These are phyloP conservation scores for Lyophyllum atratum DNA, from an alignment of 768 basidiomycete species.

Conservation along the genomic window DNA sequence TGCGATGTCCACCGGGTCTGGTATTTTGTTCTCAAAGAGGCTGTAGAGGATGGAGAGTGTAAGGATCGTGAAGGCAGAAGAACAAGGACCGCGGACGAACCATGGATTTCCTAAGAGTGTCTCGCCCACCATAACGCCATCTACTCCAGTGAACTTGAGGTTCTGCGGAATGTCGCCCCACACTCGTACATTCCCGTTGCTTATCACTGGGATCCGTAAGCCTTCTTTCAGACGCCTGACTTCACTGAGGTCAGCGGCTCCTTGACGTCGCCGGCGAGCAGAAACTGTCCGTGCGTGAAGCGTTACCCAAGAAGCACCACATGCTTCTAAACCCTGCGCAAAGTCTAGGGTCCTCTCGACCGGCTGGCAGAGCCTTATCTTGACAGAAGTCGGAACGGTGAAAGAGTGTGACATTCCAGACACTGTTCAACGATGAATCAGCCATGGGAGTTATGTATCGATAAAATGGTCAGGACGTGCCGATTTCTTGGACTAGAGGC, in stretches of 20 bases:
- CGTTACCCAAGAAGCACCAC: slow-evolving; percentile 70
- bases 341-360: slow-evolving; percentile 54
- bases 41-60: slow-evolving; percentile 31
- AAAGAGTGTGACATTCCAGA: slow-evolving; percentile 65
- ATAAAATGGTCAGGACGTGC: slow-evolving; percentile 34
- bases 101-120: slow-evolving; percentile 74
- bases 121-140: slow-evolving; percentile 83
- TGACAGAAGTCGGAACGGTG: slow-evolving; percentile 64
- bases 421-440: slow-evolving; percentile 39
- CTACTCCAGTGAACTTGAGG: slow-evolving; percentile 55
- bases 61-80: slow-evolving; percentile 1
- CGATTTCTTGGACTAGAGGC: slow-evolving; percentile 65
- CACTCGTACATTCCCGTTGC: slow-evolving; percentile 76
- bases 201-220: slow-evolving; percentile 61
- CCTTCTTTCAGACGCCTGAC: slow-evolving; percentile 56
- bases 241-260: slow-evolving; percentile 65
- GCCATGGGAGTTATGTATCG: background rate
- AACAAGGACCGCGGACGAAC: slow-evolving; percentile 33
- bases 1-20: slow-evolving; percentile 67
- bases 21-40: slow-evolving; percentile 54
- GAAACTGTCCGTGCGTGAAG: slow-evolving; percentile 77
- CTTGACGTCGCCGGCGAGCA: slow-evolving; percentile 67
- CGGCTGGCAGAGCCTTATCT: slow-evolving; percentile 62
- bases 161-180: slow-evolving; percentile 61
- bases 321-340: slow-evolving; percentile 57